Percentiles rank a stretch among this genome's conserved stretches.
Conservation (phyloP, 2,329 filamentous ascomycete species). For the Meredithiella fracta region DNA sequence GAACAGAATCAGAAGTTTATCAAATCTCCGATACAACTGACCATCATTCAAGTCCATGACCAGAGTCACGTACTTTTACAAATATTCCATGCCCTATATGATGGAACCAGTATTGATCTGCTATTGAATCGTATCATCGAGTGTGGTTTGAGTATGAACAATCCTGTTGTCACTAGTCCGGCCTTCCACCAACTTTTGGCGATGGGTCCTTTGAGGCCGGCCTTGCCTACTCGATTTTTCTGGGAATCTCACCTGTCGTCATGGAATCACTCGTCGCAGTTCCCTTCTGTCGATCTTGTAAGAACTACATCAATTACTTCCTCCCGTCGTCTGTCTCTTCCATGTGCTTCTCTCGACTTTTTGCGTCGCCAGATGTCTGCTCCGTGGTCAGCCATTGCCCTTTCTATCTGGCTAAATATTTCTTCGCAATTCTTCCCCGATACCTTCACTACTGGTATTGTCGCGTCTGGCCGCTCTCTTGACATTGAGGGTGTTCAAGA, state of each 20-base stretch:
- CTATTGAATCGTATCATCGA: constrained; percentile 32
- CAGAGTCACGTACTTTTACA: constrained; percentile 38
- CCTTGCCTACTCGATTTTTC: constrained; percentile 34
- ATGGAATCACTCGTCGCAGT: constrained; percentile 17
- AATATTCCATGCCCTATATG: constrained; percentile 77
- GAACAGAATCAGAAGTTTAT: constrained; percentile 32
- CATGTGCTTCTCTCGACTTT: constrained; percentile 22
- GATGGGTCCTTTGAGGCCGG: constrained; percentile 45
- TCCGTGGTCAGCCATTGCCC: constrained; percentile 62
- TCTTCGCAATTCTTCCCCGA: constrained; percentile 34
- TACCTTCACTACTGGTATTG: constrained; percentile 47
- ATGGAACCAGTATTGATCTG: constrained; percentile 60
- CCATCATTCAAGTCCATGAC: constrained; percentile 22
- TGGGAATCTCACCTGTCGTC: constrained; percentile 45
- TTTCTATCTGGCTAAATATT: constrained; percentile 55
- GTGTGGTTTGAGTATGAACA: neutral
- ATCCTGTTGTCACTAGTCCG: neutral
- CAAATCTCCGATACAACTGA: constrained; percentile 34
- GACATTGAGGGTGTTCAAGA: constrained; percentile 47
- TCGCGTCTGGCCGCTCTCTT: constrained; percentile 64
- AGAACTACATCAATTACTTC: constrained; percentile 14
- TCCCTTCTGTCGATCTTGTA: constrained; percentile 4
- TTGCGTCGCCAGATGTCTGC: constrained; percentile 39
- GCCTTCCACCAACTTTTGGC: constrained; percentile 50
- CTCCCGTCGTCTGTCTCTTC: neutral